Evolutionary conservation across 2,329 filamentous ascomycete genomes (phyloP).

Genomic region (Diaporthe destruens): DNA sequence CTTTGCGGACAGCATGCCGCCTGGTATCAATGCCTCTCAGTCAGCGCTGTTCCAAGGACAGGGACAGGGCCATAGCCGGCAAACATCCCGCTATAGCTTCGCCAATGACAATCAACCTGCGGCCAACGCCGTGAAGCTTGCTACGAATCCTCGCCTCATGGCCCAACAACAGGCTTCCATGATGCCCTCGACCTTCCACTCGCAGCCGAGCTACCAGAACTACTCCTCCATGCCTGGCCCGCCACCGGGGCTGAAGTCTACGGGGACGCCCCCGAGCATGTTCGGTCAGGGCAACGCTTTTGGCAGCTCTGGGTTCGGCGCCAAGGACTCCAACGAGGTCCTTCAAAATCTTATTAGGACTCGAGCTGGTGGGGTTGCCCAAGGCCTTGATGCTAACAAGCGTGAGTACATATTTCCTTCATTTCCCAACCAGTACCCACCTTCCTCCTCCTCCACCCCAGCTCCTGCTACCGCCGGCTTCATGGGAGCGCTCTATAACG

Average conservation of each 20-base stretch:
- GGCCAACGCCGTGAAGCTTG: conserved; percentile 77
- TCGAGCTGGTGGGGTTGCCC: conserved; percentile 74
- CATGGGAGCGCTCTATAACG: conserved; percentile 92
- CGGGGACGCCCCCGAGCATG: conserved; percentile 93
- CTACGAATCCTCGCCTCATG: conserved; percentile 84
- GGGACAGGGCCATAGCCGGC: conserved; percentile 79
- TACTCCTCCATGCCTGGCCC: conserved; percentile 92
- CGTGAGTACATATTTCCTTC: conserved; percentile 98
- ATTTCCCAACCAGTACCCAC: conserved; percentile 88
- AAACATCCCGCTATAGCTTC: conserved; percentile 90
- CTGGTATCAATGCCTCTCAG: conserved; percentile 66
- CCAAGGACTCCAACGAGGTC: conserved; percentile 81
- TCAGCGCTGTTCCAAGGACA: conserved; percentile 63
- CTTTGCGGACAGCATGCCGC: conserved; percentile 72
- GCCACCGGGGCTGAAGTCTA: conserved; percentile 94
- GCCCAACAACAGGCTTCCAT: conserved; percentile 84
- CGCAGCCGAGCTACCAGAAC: conserved; percentile 75
- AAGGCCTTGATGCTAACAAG: conserved; percentile 89
- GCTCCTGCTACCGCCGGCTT: conserved; percentile 87
- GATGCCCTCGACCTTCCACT: conserved; percentile 77
- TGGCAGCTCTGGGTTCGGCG: conserved; percentile 77
- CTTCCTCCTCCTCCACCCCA: conserved; percentile 83
- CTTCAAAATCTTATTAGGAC: conserved; percentile 86
- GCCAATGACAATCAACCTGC: conserved; percentile 79
- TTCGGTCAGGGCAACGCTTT: conserved; percentile 92